Base-by-base conservation (phyloP, 2,329 filamentous ascomycete species). In the Ceratocystis destructans region DNA sequence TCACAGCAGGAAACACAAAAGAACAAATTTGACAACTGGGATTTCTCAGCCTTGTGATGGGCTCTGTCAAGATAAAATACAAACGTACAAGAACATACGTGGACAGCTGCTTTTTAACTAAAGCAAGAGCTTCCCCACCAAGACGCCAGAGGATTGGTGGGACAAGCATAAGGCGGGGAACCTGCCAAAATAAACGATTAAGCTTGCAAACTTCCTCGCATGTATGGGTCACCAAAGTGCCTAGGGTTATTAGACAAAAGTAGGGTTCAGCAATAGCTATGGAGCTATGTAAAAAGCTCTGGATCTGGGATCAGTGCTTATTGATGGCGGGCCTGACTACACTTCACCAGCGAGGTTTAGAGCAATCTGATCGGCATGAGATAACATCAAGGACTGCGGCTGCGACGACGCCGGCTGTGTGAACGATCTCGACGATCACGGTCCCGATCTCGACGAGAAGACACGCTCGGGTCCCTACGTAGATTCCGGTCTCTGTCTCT, bases 401-500 rank as follows among this genome's bases (percentile, higher is more conserved):
- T 64, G 20, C 63, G 63, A 41, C 65, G 45, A 22, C 61, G 61
- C 12, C 61, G 48, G 53, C 65, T 64, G 20, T n/a, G 48, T 46
- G 61, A 61, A 6, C 50, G 61, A 28, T 68, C 66, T 31, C 65
- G 44, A n/a, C 62, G 62, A 28, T 45, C 48, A 15, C 61, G 45
- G 33, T 68, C 50, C 17, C 64, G 59, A 31, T 68, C 67, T 31
- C 66, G 41, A n/a, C 64, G 53, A 41, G 64, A 59, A 48, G 64
- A 66, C 10, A 62, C 17, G n/a, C 20, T 62, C n/a, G 6, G 15
- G 22, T 66, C 45, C 37, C 64, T 44, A 22, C 64, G 59, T 25
- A 53, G 22, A 53, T 53, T 22, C 5, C 64, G 57, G 37, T 68
- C 67, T 22, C 71, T n/a, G 48, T 71, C 69, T 65, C 70, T 69